phyloP scores from a whole-genome alignment of 2,329 filamentous ascomycete genomes.

The Verticillium klebahnii region DNA sequence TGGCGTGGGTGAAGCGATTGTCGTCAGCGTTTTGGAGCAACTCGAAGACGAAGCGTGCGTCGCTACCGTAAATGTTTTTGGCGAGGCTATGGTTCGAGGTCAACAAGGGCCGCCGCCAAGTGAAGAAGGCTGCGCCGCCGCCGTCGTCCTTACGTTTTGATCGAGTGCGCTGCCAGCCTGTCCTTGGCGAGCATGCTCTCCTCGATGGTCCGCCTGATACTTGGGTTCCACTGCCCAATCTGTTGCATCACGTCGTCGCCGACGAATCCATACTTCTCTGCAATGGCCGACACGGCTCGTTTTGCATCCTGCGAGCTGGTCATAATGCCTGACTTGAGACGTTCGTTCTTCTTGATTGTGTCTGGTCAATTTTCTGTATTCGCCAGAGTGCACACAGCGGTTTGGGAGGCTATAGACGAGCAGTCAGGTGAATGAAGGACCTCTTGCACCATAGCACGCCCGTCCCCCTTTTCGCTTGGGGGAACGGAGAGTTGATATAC shows the following conservation, averaged over 20 bases:
- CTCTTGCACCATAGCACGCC: not conserved
- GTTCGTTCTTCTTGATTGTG: not conserved
- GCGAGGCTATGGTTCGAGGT: constrained; percentile 26
- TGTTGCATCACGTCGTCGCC: not conserved
- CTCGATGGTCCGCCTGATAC: not conserved
- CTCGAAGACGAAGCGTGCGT: constrained; percentile 45
- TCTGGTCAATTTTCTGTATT: not conserved
- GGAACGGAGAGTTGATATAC: not conserved
- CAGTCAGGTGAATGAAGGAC: not conserved
- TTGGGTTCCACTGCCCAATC: not conserved
- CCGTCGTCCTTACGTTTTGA: not conserved
- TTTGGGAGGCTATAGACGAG: not conserved
- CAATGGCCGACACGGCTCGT: not conserved
- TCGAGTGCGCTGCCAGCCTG: constrained; percentile 1
- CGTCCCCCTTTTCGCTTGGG: not conserved
- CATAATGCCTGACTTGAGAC: not conserved
- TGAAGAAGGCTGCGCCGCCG: not conserved
- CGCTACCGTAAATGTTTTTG: constrained; percentile 35
- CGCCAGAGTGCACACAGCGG: not conserved
- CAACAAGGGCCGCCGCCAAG: not conserved
- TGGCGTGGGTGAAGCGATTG: constrained; percentile 31
- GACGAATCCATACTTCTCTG: not conserved
- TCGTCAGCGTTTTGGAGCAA: constrained; percentile 52
- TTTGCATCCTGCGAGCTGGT: not conserved
- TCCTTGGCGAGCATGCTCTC: not conserved